phyloP scores from a whole-genome alignment of 768 basidiomycete genomes.

The Boletus rex-veris region DNA sequence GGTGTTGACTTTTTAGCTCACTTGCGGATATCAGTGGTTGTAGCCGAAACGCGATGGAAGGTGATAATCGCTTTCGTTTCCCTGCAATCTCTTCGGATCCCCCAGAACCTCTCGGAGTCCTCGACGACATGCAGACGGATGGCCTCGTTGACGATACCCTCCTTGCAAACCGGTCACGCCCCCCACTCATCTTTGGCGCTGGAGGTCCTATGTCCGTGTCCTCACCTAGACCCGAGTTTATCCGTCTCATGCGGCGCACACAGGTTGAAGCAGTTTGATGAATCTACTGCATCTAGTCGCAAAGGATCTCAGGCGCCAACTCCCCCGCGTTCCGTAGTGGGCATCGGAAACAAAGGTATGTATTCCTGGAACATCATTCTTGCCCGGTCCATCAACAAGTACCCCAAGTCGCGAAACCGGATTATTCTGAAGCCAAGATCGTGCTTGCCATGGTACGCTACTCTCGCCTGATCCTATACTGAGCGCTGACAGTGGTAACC shows the following conservation, averaged over 20 bases:
- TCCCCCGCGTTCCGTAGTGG: constrained; percentile 79
- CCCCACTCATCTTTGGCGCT: constrained; percentile 65
- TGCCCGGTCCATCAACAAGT: not conserved
- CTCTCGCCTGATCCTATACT: not conserved
- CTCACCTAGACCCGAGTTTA: not conserved
- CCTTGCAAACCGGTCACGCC: constrained; percentile 24
- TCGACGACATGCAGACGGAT: constrained; percentile 28
- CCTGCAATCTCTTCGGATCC: too few species aligned
- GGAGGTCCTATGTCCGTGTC: constrained; percentile 58
- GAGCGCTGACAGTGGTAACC: not conserved
- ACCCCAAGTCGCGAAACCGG: constrained; percentile 82
- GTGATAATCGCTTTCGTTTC: constrained; percentile 12
- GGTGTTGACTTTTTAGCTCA: not conserved
- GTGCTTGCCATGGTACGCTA: constrained; percentile 87
- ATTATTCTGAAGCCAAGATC: constrained; percentile 98
- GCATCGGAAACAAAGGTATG: constrained; percentile 84
- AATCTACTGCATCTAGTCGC: constrained; percentile 67
- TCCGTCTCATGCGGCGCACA: not conserved
- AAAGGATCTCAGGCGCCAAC: constrained; percentile 71
- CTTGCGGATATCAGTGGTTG: not conserved
- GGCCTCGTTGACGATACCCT: constrained; percentile 11
- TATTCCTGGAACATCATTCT: constrained; percentile 1
- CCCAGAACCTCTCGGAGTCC: constrained; percentile 12
- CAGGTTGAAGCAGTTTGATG: constrained; percentile 79
- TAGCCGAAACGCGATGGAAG: constrained; percentile 11